Evolutionary conservation across 2,329 filamentous ascomycete genomes (phyloP).

Genomic region (Penicillium sp.): DNA sequence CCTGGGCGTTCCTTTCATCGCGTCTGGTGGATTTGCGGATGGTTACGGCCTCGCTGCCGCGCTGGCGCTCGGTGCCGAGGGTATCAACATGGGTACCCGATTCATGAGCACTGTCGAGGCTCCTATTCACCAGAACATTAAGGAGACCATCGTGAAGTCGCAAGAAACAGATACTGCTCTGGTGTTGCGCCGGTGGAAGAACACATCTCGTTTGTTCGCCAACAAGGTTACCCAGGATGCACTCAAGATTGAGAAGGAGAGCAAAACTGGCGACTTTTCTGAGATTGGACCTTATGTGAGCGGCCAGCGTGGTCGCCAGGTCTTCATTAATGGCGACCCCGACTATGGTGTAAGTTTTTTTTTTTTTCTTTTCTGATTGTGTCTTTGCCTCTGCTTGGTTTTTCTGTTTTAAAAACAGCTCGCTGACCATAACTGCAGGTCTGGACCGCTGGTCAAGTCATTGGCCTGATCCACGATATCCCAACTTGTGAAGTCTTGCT

Average conservation of each 20-base stretch:
- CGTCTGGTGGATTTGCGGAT: conserved; percentile 91
- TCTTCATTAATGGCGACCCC: conserved; percentile 85
- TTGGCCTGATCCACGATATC: conserved; percentile 79
- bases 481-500: conserved; percentile 67
- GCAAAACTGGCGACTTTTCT: conserved; percentile 76
- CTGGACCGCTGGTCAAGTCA: conserved; percentile 96
- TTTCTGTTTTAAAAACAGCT: not conserved
- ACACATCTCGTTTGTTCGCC: conserved; percentile 80
- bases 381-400: too few relatives aligned
- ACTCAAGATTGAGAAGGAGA: conserved; percentile 75
- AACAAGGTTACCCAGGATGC: conserved; percentile 84
- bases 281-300: conserved; percentile 84
- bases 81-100: conserved; percentile 96
- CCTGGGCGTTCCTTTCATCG: conserved; percentile 84
- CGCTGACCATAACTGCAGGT: conserved; percentile 50
- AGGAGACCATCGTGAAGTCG: conserved; percentile 81
- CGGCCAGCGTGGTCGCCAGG: conserved; percentile 82
- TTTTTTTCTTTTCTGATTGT: conserved; percentile 19
- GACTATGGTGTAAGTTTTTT: conserved; percentile 70
- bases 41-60: conserved; percentile 89
- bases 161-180: conserved; percentile 88
- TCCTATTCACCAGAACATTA: conserved; percentile 88
- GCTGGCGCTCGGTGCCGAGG: conserved; percentile 79
- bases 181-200: conserved; percentile 83
- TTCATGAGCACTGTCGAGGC: conserved; percentile 96